These are phyloP conservation scores for Botrytis medusae DNA, from an alignment of 2,329 filamentous ascomycete species.

Conservation along the genomic window DNA sequence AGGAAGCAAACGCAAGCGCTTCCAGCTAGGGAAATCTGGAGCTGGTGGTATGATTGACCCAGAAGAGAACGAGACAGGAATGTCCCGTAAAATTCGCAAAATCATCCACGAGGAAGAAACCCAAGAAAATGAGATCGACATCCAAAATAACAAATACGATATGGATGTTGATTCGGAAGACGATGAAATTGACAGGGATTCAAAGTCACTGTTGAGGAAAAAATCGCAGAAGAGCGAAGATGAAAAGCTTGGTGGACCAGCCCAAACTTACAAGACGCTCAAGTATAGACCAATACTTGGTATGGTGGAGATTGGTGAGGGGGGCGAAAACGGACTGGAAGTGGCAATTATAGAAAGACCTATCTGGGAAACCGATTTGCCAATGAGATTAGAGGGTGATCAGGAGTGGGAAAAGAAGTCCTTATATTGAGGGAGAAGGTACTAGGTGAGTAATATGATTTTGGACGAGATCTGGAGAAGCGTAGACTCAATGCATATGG, in stretches of 20 bases:
- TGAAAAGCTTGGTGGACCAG: constrained; percentile 25
- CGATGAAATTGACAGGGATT: constrained; percentile 8
- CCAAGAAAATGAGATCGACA: constrained; percentile 38
- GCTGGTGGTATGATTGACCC: constrained; percentile 53
- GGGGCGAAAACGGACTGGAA: constrained; percentile 55
- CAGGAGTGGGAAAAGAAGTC: constrained; percentile 48
- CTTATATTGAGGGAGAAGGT: constrained; percentile 5
- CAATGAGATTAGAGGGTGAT: constrained; percentile 66
- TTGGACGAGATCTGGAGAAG: neutral
- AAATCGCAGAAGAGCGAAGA: constrained; percentile 36
- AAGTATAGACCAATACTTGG: constrained; percentile 95
- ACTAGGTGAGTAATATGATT: constrained; percentile 11
- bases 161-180: constrained; percentile 17
- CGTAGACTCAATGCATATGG: constrained; percentile 14
- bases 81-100: constrained; percentile 43
- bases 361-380: constrained; percentile 76
- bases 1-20: constrained; percentile 16
- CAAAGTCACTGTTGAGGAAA: constrained; percentile 21
- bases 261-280: constrained; percentile 70
- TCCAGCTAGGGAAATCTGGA: constrained; percentile 44
- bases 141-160: constrained; percentile 7
- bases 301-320: constrained; percentile 49
- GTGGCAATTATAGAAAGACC: constrained; percentile 88
- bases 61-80: constrained; percentile 31
- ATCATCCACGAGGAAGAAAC: constrained; percentile 44